Conservation (phyloP, 176 grass and related monocot species). For the Avena insularis region DNA sequence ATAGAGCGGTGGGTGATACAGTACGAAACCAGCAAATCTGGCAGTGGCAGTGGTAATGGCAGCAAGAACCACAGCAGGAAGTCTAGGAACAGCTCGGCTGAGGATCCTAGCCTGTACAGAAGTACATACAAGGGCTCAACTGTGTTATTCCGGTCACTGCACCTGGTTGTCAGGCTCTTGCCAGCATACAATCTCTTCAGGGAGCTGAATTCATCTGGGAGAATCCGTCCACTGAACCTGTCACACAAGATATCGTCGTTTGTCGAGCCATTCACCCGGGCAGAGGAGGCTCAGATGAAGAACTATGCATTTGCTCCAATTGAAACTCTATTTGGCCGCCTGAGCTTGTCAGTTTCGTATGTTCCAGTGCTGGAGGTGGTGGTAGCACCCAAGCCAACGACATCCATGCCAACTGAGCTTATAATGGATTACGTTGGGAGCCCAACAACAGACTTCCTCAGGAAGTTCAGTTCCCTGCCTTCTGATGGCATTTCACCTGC, state of each 20-base stretch:
- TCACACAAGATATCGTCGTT: slow-evolving; percentile 83
- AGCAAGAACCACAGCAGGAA: slow-evolving; percentile 43
- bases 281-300: slow-evolving; percentile 75
- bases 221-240: slow-evolving; percentile 66
- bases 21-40: slow-evolving; percentile 57
- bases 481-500: slow-evolving; percentile 47
- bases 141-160: slow-evolving; percentile 76
- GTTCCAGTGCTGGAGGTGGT: slow-evolving; percentile 62
- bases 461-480: slow-evolving; percentile 68
- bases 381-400: slow-evolving; percentile 41
- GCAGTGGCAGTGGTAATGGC: slow-evolving; percentile 16
- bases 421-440: slow-evolving; percentile 89
- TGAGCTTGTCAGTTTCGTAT: slow-evolving; percentile 83
- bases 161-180: slow-evolving; percentile 84
- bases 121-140: slow-evolving; percentile 53
- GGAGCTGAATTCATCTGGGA: slow-evolving; percentile 72
- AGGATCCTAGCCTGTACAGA: slow-evolving; percentile 53
- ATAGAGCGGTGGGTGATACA: slow-evolving; percentile 93
- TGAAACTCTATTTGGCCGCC: slow-evolving; percentile 64
- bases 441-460: slow-evolving; percentile 70
- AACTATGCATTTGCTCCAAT: slow-evolving; percentile 75
- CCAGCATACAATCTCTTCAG: slow-evolving; percentile 83
- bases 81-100: slow-evolving; percentile 41
- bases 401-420: slow-evolving; percentile 59
- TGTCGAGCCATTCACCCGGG: slow-evolving; percentile 65